These are phyloP conservation scores for Sordaria brevicollis DNA, from an alignment of 495 filamentous ascomycete species.

Conservation along the genomic window DNA sequence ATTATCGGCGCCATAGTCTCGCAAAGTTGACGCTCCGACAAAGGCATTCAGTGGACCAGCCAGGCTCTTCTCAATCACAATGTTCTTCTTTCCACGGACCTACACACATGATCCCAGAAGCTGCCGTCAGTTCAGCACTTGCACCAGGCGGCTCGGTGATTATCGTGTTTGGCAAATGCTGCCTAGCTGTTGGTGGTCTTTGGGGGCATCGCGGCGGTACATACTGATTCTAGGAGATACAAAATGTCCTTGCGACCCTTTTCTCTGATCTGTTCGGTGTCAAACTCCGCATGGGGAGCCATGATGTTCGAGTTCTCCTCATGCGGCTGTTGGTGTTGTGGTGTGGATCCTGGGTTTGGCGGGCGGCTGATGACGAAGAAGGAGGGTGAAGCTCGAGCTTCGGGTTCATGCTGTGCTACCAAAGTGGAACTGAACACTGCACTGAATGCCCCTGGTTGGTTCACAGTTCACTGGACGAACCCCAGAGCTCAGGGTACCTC, in stretches of 20 bases:
- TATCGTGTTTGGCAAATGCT: not conserved
- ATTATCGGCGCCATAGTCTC: constrained; percentile 93
- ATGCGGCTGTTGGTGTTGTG: constrained; percentile 21
- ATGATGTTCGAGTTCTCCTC: constrained; percentile 38
- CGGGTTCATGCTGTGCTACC: not conserved
- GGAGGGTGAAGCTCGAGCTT: not conserved
- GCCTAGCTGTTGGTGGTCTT: not conserved
- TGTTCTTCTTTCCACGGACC: constrained; percentile 97
- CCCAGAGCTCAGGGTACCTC: not conserved
- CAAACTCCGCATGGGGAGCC: constrained; percentile 63
- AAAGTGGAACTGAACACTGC: not conserved
- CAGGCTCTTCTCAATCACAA: constrained; percentile 83
- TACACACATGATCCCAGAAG: constrained; percentile 24
- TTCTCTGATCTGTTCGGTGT: constrained; percentile 70
- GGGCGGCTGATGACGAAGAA: constrained; percentile 4
- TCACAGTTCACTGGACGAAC: not conserved
- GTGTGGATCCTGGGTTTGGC: not conserved
- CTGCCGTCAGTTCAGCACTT: constrained; percentile 22
- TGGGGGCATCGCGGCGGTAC: constrained; percentile 38
- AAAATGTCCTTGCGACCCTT: constrained; percentile 78
- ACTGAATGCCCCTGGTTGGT: too few relatives aligned
- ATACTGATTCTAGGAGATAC: constrained; percentile 82
- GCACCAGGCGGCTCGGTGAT: not conserved
- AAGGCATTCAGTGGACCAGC: constrained; percentile 83
- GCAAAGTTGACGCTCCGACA: constrained; percentile 74